Percentiles rank a stretch among this genome's conserved stretches.
These are phyloP conservation scores for Paraglomus occultum DNA, from an alignment of 192 early-diverging fungal species.

Conservation along the genomic window DNA sequence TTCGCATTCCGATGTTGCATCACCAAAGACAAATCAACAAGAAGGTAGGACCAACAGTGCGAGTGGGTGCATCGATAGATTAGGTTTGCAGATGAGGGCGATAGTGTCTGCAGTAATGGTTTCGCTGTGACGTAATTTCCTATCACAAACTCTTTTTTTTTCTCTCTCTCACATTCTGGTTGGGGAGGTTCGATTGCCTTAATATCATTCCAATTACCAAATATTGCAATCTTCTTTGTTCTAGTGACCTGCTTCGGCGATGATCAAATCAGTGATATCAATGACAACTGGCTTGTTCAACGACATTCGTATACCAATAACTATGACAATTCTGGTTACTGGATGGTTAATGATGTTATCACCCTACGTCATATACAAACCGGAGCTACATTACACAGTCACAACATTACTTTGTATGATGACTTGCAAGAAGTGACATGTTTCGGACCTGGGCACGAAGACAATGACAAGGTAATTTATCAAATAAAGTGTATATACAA, in stretches of 20 bases:
- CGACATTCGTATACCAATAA: constrained; percentile 39
- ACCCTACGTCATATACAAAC: constrained; percentile 51
- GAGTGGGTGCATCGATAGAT: too few species aligned
- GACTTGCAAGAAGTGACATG: constrained; percentile 51
- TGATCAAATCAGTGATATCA: constrained; percentile 46
- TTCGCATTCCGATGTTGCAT: constrained; percentile 50
- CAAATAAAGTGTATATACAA: too few species aligned
- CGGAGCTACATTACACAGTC: constrained; percentile 49
- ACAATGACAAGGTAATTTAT: constrained; percentile 48
- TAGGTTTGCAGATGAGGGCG: too few species aligned
- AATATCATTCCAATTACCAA: neutral
- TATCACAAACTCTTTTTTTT: too few species aligned
- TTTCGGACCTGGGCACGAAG: constrained; percentile 48
- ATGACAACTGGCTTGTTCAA: constrained; percentile 58
- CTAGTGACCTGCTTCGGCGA: constrained; percentile 50
- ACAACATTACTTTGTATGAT: constrained; percentile 38
- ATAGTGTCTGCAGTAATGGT: too few species aligned
- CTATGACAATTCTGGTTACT: constrained; percentile 21
- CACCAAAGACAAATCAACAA: constrained; percentile 51
- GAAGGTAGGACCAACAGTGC: constrained; percentile 31
- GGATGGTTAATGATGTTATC: constrained; percentile 45
- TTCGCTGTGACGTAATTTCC: too few species aligned
- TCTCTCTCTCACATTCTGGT: neutral
- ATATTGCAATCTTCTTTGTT: neutral
- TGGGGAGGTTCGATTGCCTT: neutral